phyloP scores from a whole-genome alignment of 2,329 filamentous ascomycete species.

The Aurifilum marmelostoma region DNA sequence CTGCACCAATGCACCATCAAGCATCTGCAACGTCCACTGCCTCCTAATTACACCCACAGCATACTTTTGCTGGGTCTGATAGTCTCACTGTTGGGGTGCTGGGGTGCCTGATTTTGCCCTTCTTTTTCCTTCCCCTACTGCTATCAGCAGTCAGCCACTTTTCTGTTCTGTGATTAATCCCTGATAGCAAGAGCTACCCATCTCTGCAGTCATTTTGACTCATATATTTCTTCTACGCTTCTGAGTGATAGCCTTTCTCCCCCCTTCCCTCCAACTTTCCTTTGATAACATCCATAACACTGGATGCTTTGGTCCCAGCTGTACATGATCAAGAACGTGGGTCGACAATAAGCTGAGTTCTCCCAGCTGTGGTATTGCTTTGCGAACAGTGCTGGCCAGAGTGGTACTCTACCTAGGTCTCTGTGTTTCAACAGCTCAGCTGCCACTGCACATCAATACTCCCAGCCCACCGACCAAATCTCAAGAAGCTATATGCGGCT shows the following conservation, averaged over 20 bases:
- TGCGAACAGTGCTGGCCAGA: not conserved
- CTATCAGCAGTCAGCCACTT: not conserved
- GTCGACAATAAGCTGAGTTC: no score
- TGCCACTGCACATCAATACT: not conserved
- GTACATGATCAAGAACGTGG: no score
- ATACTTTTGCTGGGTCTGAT: no score
- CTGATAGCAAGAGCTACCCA: not conserved
- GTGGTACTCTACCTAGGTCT: not conserved
- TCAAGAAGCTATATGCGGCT: not conserved
- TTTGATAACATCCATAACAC: no score
- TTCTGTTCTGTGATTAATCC: not conserved
- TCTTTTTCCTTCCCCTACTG: not conserved
- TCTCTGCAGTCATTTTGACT: not conserved
- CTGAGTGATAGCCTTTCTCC: not conserved
- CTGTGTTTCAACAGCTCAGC: not conserved
- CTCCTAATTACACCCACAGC: not conserved
- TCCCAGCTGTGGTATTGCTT: not conserved
- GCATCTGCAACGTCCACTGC: not conserved
- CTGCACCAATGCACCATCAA: not conserved
- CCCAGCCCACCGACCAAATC: no score
- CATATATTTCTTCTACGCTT: no score
- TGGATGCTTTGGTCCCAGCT: no score
- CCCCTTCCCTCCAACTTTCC: not conserved
- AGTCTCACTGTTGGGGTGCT: not conserved
- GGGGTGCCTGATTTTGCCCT: not conserved